Evolutionary conservation across 1,139 yeast genomes (phyloP).

Genomic region (Pneumocystis wakefieldiae): DNA sequence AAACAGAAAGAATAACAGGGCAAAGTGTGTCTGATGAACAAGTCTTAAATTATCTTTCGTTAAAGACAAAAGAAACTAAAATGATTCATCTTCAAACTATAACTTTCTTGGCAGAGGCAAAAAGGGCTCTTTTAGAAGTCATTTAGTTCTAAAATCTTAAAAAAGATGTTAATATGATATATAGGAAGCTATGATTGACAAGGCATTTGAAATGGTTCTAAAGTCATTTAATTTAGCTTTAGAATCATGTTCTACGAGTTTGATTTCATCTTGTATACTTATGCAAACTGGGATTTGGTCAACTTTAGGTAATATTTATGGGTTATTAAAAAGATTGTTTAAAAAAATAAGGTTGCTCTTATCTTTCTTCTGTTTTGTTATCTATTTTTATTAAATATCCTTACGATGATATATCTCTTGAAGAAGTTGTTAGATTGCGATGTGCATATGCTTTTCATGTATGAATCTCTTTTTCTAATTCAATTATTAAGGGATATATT

Average conservation of each 20-base stretch:
- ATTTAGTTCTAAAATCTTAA: not conserved
- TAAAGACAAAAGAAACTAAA: constrained; percentile 11
- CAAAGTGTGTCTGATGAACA: constrained; percentile 20
- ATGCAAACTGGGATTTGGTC: not conserved
- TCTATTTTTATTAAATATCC: not conserved
- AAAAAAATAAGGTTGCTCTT: not conserved
- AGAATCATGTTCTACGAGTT: not conserved
- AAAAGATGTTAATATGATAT: not conserved
- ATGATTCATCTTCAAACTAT: constrained; percentile 13
- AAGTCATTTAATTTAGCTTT: not conserved
- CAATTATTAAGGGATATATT: not conserved
- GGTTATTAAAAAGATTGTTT: not conserved
- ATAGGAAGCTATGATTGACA: not conserved
- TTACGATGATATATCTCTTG: not conserved
- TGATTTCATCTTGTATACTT: not conserved
- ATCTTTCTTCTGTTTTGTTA: not conserved
- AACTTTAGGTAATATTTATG: not conserved
- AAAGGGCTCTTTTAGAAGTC: constrained; percentile 5
- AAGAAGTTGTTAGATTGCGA: constrained; percentile 1
- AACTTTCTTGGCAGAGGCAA: constrained; percentile 13
- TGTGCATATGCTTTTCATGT: constrained; percentile 8
- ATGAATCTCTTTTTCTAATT: not conserved
- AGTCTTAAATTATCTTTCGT: constrained; percentile 14
- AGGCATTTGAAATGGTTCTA: not conserved
- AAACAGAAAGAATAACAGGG: constrained; percentile 41